Conservation (phyloP, 768 basidiomycete genomes). For the Cystobasidium onofrii region DNA sequence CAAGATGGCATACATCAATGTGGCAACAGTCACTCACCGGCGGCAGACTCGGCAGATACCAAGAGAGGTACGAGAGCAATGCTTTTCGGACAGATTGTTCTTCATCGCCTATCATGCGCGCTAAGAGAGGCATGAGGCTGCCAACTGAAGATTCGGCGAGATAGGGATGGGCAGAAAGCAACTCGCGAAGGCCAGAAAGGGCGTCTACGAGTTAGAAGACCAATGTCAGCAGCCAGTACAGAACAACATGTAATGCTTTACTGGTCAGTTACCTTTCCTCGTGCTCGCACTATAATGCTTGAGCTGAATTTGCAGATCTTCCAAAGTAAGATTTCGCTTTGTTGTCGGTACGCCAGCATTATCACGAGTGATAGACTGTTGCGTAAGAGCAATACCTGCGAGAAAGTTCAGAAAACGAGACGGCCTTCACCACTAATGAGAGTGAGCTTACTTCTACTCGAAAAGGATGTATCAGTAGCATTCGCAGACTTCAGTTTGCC, state of each 20-base stretch:
- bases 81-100: not conserved
- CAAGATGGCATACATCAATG: not conserved
- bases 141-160: not conserved
- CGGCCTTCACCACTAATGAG: no score
- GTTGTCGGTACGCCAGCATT: slow-evolving; percentile 21
- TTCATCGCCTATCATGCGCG: slow-evolving; percentile 20
- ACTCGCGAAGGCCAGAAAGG: slow-evolving; percentile 12
- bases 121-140: slow-evolving; percentile 4
- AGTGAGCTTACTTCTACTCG: slow-evolving; percentile 66
- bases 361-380: slow-evolving; percentile 18
- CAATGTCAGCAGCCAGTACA: no score
- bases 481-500: slow-evolving; percentile 74
- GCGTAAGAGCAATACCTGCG: slow-evolving; percentile 18
- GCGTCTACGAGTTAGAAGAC: not conserved
- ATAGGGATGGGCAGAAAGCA: slow-evolving; percentile 1
- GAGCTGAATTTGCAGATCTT: slow-evolving; percentile 21
- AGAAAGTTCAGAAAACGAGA: no score
- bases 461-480: slow-evolving; percentile 91
- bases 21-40: not conserved
- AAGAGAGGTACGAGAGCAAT: not conserved
- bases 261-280: slow-evolving; percentile 18
- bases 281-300: slow-evolving; percentile 25
- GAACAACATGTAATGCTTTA: no score
- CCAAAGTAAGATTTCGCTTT: slow-evolving; percentile 25
- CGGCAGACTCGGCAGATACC: slow-evolving; percentile 1